phyloP scores from a whole-genome alignment of 306 rosid genomes.

The Sechiopsis laciniata region DNA sequence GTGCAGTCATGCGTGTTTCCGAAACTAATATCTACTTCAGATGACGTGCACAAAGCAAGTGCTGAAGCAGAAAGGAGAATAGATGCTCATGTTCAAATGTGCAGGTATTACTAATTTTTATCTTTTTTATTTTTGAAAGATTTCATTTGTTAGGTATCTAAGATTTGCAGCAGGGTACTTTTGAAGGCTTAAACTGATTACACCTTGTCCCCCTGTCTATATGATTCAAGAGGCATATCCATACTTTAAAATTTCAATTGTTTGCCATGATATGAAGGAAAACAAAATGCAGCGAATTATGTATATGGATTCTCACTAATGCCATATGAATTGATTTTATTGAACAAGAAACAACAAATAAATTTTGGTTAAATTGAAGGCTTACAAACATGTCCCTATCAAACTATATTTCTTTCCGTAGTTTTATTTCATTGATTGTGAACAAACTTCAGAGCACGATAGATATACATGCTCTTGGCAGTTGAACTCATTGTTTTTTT shows the following conservation, averaged over 20 bases:
- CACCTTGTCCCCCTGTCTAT: background rate
- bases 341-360: background rate
- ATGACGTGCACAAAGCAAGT: slow-evolving; percentile 79
- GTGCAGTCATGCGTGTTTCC: slow-evolving; percentile 82
- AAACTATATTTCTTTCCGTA: background rate
- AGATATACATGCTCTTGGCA: background rate
- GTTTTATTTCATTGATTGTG: background rate
- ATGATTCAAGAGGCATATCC: background rate
- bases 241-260: background rate
- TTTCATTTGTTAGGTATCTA: background rate
- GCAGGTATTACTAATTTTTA: slow-evolving; percentile 52
- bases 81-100: slow-evolving; percentile 58
- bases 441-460: background rate
- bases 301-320: background rate
- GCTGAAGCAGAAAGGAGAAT: slow-evolving; percentile 83
- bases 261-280: background rate
- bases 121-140: slow-evolving; percentile 6
- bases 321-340: background rate
- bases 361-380: background rate
- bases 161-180: background rate
- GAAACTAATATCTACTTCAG: slow-evolving; percentile 57
- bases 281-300: slow-evolving; percentile 1
- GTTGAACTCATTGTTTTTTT: slow-evolving; percentile 14
- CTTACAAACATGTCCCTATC: background rate
- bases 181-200: background rate